Evolutionary conservation across 805 yeast genomes (phyloP).

Genomic region (Saccharomycopsis amapae): DNA sequence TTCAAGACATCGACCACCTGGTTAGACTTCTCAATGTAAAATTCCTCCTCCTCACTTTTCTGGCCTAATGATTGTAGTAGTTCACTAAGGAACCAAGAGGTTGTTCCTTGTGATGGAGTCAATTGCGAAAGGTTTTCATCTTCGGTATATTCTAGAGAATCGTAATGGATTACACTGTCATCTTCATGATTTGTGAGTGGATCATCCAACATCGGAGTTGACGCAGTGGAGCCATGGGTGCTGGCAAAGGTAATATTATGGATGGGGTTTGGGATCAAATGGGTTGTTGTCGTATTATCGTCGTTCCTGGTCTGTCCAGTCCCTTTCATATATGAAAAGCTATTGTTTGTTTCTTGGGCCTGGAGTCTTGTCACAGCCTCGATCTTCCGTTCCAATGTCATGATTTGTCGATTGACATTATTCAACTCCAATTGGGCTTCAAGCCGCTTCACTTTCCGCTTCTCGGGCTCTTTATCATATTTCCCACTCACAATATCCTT

Average conservation of each 20-base stretch:
- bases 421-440: conserved; percentile 16
- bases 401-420: conserved; percentile 9
- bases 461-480: conserved; percentile 7
- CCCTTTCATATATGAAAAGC: conserved; percentile 7
- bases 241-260: conserved; percentile 12
- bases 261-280: conserved; percentile 1
- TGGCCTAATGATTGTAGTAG: conserved; percentile 50
- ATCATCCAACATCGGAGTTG: conserved; percentile 11
- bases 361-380: conserved; percentile 15
- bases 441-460: neutral
- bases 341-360: conserved; percentile 11
- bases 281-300: neutral
- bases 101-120: neutral
- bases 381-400: conserved; percentile 10
- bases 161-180: neutral
- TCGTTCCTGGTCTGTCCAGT: neutral
- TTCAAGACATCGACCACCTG: conserved; percentile 51
- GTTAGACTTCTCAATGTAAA: conserved; percentile 54
- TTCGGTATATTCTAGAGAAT: too few species aligned
- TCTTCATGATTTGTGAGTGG: neutral
- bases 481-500: conserved; percentile 6
- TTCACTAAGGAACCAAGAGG: conserved; percentile 56
- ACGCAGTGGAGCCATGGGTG: conserved; percentile 9
- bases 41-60: conserved; percentile 42
- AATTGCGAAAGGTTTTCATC: neutral